These are phyloP conservation scores for Neoboletus brunneissimus DNA, from an alignment of 768 basidiomycete genomes.

Conservation along the genomic window DNA sequence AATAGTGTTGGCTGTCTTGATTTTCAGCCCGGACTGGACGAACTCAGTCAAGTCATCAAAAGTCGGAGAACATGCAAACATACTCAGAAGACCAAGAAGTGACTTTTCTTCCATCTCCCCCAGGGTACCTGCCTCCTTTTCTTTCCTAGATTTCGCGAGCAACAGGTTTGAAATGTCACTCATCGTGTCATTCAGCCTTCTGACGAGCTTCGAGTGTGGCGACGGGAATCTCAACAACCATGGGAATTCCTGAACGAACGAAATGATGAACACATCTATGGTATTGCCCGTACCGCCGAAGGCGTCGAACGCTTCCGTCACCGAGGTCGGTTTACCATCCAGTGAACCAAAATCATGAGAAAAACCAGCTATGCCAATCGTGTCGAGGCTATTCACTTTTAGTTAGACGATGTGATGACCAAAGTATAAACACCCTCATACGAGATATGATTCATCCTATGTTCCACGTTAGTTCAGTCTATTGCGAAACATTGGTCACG, in stretches of 20 bases:
- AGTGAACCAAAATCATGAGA: conserved; percentile 44
- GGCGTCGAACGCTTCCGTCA: conserved; percentile 28
- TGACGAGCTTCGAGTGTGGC: conserved; percentile 20
- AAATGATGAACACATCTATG: conserved; percentile 12
- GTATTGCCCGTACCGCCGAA: conserved; percentile 12
- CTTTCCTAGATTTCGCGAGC: too few relatives aligned
- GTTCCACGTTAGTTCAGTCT: background rate
- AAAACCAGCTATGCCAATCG: conserved; percentile 34
- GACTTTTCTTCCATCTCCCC: conserved; percentile 35
- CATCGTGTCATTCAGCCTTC: conserved; percentile 30
- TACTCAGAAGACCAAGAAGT: conserved; percentile 39
- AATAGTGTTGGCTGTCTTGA: conserved; percentile 17
- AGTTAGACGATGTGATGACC: background rate
- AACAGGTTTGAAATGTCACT: conserved; percentile 25
- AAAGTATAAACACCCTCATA: background rate
- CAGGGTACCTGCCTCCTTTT: conserved; percentile 10
- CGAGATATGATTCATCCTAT: conserved; percentile 47
- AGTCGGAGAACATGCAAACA: background rate
- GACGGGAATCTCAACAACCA: conserved; percentile 34
- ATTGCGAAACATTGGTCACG: background rate
- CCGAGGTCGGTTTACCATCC: conserved; percentile 31
- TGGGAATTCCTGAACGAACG: conserved; percentile 32
- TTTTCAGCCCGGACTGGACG: too few relatives aligned
- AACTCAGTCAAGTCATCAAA: background rate
- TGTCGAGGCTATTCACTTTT: conserved; percentile 36